Base-by-base conservation (phyloP, 129 eudicot species). In the Pulicaria dysenterica region DNA sequence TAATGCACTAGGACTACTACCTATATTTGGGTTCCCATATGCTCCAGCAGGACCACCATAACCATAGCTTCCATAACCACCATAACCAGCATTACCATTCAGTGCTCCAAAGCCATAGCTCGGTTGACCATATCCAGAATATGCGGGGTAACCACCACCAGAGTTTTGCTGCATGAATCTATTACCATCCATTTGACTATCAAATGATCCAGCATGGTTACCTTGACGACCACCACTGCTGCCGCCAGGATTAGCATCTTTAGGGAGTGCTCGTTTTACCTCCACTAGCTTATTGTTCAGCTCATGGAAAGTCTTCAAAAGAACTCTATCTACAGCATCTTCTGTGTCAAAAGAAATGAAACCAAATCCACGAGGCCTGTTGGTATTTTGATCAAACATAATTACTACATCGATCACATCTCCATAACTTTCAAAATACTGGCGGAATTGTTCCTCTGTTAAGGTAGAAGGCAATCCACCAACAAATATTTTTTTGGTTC, bases 361-460 rank as follows among this genome's bases (percentile, higher is more conserved):
- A 15, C 96, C 96, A 75, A 88, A 91, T 54, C 97, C 97, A 43
- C 97, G 89, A 31, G 97, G 88, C 13, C 95, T 79, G 40, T 85
- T 81, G 19, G 88, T 91, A 41, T 75, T 77, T 69, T 91, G 97
- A 79, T 91, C 97, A 61, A 79, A 79, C 91, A 91, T 88, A 60
- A 91, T 91, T 49, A 86, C 91, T 46, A 75, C 87, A 77, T 86
- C 91, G 3, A 85, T 83, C 8, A 86, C 87, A n/a, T 73, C 80
- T 13, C 91, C 91, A 61, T 78, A 86, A 66, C 36, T 77, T 75
- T 83, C 91, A 49, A 86, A 86, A 72, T 86, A 86, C 62, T 83
- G 87, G 14, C 85, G 76, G 34, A 86, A 86, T 56, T 83, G 79
- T 58, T 89, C 96, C 13, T 91, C 91, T 3, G 82, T 82, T 61